Conservation (phyloP, 176 grass and related monocot species). For the Aechmea fasciata region DNA sequence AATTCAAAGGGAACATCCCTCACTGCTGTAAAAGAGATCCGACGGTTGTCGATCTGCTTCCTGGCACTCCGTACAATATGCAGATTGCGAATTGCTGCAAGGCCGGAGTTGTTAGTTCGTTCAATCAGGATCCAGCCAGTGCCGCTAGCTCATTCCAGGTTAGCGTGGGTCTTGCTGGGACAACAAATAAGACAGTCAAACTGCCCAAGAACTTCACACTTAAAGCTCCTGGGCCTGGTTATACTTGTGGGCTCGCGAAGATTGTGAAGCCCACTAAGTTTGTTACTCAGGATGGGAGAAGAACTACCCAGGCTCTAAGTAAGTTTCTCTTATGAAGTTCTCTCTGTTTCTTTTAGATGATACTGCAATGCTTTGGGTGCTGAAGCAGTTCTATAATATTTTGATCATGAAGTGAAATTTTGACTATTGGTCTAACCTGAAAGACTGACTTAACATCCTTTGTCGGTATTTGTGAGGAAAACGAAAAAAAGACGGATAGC, state of each 20-base stretch:
- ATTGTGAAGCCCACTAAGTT: slow-evolving; percentile 50
- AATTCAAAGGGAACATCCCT: slow-evolving; percentile 42
- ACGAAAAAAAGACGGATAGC: no score
- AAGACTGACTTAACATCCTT: no score
- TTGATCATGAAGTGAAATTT: no score
- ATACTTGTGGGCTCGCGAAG: slow-evolving; percentile 55
- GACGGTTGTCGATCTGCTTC: slow-evolving; percentile 58
- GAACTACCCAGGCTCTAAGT: slow-evolving; percentile 69
- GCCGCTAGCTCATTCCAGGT: slow-evolving; percentile 64
- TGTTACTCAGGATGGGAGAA: slow-evolving; percentile 44
- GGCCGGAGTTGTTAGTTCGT: slow-evolving; percentile 53
- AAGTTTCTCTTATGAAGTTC: slow-evolving; percentile 15
- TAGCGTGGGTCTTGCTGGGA: slow-evolving; percentile 69
- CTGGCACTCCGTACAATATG: slow-evolving; percentile 57
- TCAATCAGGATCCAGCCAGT: slow-evolving; percentile 55
- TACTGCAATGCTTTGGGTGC: not conserved
- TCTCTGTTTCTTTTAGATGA: not conserved
- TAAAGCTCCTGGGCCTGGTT: slow-evolving; percentile 66
- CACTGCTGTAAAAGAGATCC: slow-evolving; percentile 73
- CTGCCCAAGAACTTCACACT: slow-evolving; percentile 68
- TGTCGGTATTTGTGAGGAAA: no score
- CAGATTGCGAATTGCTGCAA: slow-evolving; percentile 90
- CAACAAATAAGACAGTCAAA: slow-evolving; percentile 67
- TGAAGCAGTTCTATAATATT: not conserved
- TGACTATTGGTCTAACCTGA: no score